phyloP scores from a whole-genome alignment of 2,329 filamentous ascomycete species.

The Calonectria multiphialidica region DNA sequence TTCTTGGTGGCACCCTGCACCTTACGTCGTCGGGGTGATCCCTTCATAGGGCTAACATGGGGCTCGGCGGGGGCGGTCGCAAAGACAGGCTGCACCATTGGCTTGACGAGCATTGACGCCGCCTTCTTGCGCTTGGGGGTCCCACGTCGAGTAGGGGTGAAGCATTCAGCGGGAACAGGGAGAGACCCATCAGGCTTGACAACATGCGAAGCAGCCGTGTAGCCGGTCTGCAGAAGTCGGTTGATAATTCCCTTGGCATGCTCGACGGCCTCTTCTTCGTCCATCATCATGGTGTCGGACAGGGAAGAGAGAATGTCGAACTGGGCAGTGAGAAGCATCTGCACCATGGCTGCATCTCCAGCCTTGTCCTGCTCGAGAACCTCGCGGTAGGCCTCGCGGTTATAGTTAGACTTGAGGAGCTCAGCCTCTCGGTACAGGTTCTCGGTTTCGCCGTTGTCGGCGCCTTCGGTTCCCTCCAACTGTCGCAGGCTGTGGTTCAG shows the following conservation, averaged over 20 bases:
- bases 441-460: slow-evolving; percentile 72
- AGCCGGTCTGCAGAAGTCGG: slow-evolving; percentile 82
- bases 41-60: slow-evolving; percentile 70
- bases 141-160: slow-evolving; percentile 77
- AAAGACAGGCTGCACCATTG: slow-evolving; percentile 59
- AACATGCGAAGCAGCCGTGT: slow-evolving; percentile 80
- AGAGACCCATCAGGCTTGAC: slow-evolving; percentile 87
- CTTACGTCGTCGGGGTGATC: slow-evolving; percentile 86
- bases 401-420: slow-evolving; percentile 84
- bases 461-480: slow-evolving; percentile 68
- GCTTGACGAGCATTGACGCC: slow-evolving; percentile 54
- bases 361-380: slow-evolving; percentile 87
- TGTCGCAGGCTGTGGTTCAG: slow-evolving; percentile 87
- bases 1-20: slow-evolving; percentile 70
- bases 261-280: slow-evolving; percentile 83
- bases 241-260: slow-evolving; percentile 83
- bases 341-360: slow-evolving; percentile 82
- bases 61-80: slow-evolving; percentile 47
- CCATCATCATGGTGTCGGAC: slow-evolving; percentile 84
- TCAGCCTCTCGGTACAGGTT: slow-evolving; percentile 86
- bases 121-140: slow-evolving; percentile 82
- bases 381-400: slow-evolving; percentile 81
- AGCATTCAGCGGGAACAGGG: slow-evolving; percentile 69
- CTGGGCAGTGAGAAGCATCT: slow-evolving; percentile 88
- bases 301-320: slow-evolving; percentile 92